Conservation (phyloP, 2,329 filamentous ascomycete genomes). For the Colletotrichum sp. region DNA sequence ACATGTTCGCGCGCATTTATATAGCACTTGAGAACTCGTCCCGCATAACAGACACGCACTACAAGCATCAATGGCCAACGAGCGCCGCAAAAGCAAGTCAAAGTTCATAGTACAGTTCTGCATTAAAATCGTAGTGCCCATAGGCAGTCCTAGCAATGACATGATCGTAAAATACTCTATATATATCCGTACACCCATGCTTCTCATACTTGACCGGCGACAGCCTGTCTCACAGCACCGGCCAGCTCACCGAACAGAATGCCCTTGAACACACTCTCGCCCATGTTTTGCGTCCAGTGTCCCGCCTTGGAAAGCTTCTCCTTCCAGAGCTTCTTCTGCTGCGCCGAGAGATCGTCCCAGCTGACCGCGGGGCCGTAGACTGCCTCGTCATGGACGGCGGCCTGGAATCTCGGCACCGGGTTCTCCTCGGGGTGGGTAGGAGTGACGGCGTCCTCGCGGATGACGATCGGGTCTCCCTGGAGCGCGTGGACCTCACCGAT, state of each 20-base stretch:
- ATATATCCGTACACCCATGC: neutral
- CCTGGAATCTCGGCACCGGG: constrained; percentile 34
- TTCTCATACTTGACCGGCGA: constrained; percentile 26
- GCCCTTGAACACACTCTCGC: constrained; percentile 77
- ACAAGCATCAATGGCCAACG: neutral
- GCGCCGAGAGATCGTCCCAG: constrained; percentile 73
- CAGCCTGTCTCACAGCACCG: constrained; percentile 61
- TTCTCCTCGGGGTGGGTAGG: constrained; percentile 23
- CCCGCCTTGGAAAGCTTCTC: constrained; percentile 71
- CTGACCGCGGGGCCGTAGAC: constrained; percentile 58
- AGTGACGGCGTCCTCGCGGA: constrained; percentile 36
- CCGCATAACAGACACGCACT: accelerated
- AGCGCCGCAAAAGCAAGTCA: neutral
- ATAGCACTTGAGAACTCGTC: neutral
- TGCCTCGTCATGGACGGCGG: constrained; percentile 52
- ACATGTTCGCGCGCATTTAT: neutral
- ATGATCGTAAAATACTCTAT: neutral
- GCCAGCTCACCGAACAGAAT: constrained; percentile 79
- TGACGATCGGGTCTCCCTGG: constrained; percentile 41
- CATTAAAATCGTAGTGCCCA: constrained; percentile 8
- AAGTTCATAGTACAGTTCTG: constrained; percentile 1
- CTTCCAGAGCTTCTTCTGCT: constrained; percentile 74
- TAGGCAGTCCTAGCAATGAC: neutral
- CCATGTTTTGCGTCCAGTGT: constrained; percentile 80
- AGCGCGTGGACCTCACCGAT: constrained; percentile 35